Evolutionary conservation across 1,284 basidiomycete genomes (phyloP).

Genomic region (Trichosporon ovoides): DNA sequence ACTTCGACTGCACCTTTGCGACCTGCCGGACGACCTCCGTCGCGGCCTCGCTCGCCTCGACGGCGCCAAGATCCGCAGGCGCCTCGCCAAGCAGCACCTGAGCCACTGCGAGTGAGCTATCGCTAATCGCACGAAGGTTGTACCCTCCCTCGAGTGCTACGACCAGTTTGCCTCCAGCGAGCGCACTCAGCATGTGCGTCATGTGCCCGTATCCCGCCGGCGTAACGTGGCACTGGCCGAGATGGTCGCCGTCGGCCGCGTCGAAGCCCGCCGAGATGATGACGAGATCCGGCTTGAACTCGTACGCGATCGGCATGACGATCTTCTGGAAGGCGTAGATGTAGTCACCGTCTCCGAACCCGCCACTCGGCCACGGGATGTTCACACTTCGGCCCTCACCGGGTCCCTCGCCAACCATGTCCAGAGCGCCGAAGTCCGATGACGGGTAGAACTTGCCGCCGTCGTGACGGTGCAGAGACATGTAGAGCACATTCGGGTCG

Average conservation of each 20-base stretch:
- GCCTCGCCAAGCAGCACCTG: conserved; percentile 78
- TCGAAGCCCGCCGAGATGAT: conserved; percentile 98
- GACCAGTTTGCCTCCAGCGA: conserved; percentile 82
- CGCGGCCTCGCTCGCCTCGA: conserved; percentile 68
- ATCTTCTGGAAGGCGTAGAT: conserved; percentile 92
- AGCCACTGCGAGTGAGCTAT: conserved; percentile 80
- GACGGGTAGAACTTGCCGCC: conserved; percentile 87
- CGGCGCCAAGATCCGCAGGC: conserved; percentile 64
- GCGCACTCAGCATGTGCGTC: conserved; percentile 90
- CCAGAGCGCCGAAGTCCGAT: conserved; percentile 77
- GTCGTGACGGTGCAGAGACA: conserved; percentile 94
- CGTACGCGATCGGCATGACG: conserved; percentile 94
- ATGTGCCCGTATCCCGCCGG: conserved; percentile 95
- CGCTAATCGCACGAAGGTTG: conserved; percentile 81
- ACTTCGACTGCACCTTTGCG: conserved; percentile 75
- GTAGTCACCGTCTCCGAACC: conserved; percentile 94
- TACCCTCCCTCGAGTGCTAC: conserved; percentile 98
- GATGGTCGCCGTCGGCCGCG: conserved; percentile 83
- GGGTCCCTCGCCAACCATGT: conserved; percentile 74
- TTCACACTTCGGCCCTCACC: conserved; percentile 90
- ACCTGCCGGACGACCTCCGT: conserved; percentile 84
- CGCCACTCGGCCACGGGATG: conserved; percentile 83
- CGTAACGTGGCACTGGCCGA: conserved; percentile 84
- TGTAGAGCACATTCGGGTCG: conserved; percentile 85
- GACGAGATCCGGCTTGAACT: conserved; percentile 92